phyloP scores from a whole-genome alignment of 192 early-diverging fungal genomes.

The Allomyces javanicus region DNA sequence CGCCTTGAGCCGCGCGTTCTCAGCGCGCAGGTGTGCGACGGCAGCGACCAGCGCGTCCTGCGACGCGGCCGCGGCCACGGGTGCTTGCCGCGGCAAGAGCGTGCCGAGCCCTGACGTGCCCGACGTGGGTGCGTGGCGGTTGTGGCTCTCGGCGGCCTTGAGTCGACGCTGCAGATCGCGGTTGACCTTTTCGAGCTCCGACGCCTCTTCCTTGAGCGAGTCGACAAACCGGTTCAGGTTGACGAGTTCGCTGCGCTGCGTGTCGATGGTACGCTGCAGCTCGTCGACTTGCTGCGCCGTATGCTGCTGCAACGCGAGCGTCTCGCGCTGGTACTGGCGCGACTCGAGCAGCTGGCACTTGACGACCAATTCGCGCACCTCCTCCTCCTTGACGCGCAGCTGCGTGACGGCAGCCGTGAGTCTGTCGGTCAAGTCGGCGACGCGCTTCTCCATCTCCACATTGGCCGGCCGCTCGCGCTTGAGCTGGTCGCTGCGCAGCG shows the following conservation, averaged over 20 bases:
- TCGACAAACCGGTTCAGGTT: neutral
- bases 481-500: too few species aligned
- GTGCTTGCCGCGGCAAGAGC: slow-evolving; percentile 2
- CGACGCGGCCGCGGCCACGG: slow-evolving; percentile 19
- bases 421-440: neutral
- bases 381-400: slow-evolving; percentile 37
- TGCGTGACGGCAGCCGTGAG: slow-evolving; percentile 38
- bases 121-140: neutral
- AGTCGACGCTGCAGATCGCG: slow-evolving; percentile 2
- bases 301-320: slow-evolving; percentile 32
- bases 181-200: slow-evolving; percentile 2
- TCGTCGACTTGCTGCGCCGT: slow-evolving; percentile 32
- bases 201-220: slow-evolving; percentile 19
- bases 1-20: slow-evolving; percentile 63
- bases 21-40: slow-evolving; percentile 50
- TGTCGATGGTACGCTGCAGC: slow-evolving; percentile 45
- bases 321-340: slow-evolving; percentile 46
- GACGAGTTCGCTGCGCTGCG: neutral
- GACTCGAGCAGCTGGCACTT: slow-evolving; percentile 36
- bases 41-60: slow-evolving; percentile 53
- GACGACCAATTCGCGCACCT: slow-evolving; percentile 35
- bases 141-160: neutral
- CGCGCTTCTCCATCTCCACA: slow-evolving; percentile 51
- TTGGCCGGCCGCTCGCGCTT: slow-evolving; percentile 16
- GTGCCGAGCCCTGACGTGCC: slow-evolving; percentile 1